Evolutionary conservation across 495 filamentous ascomycete genomes (phyloP).

Genomic region (Schizothecium vesticola): DNA sequence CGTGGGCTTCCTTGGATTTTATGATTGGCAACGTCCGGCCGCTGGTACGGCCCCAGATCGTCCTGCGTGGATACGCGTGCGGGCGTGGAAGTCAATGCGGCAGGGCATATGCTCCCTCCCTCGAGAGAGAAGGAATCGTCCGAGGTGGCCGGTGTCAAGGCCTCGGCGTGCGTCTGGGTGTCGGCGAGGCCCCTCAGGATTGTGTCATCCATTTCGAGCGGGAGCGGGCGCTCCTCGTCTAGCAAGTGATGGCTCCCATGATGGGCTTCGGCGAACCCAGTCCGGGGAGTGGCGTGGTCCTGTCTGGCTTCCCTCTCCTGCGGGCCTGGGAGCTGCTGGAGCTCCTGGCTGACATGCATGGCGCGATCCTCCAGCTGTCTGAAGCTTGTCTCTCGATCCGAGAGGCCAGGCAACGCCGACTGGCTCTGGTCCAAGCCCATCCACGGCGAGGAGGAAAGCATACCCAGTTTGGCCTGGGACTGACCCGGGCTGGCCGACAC

Average conservation of each 20-base stretch:
- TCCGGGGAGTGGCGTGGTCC: background rate
- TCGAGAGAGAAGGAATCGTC: background rate
- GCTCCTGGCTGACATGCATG: background rate
- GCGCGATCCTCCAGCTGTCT: background rate
- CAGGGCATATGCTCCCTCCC: background rate
- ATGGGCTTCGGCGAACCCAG: background rate
- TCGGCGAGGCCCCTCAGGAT: background rate
- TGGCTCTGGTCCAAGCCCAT: constrained; percentile 6
- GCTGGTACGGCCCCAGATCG: background rate
- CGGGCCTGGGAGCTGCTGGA: background rate
- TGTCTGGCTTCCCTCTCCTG: background rate
- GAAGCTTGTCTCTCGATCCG: constrained; percentile 1
- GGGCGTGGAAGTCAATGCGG: background rate
- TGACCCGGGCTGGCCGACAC: background rate
- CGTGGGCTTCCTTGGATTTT: background rate
- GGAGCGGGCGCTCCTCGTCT: background rate
- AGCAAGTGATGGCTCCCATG: background rate
- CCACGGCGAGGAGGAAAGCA: constrained; percentile 2
- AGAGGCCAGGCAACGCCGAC: background rate
- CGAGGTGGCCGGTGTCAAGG: background rate
- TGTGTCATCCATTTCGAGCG: background rate
- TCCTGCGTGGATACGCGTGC: background rate
- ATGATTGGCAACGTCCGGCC: background rate
- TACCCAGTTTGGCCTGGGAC: background rate
- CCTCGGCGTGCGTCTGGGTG: background rate